A percentile compares a stretch with the other conserved stretches of the same genome.
phyloP scores from a whole-genome alignment of 176 grass and related monocot genomes.

The Oryza brachyantha region DNA sequence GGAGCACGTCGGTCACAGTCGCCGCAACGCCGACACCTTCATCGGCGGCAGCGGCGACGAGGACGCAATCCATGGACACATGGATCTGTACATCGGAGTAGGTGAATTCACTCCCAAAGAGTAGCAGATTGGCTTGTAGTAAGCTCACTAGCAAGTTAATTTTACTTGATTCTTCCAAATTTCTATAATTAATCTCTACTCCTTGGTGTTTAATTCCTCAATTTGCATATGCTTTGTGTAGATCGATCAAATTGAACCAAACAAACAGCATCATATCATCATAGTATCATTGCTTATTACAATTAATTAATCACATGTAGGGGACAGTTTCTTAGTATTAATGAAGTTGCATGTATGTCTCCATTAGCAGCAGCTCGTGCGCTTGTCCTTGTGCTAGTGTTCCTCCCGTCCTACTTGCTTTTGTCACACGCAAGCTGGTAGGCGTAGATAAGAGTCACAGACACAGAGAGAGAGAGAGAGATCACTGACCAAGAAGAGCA shows the following conservation, averaged over 20 bases:
- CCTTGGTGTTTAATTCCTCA: not conserved
- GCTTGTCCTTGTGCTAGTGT: constrained; percentile 34
- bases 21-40: not conserved
- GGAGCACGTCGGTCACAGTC: not conserved
- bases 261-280: not conserved
- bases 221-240: not conserved
- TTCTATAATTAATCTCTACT: not conserved
- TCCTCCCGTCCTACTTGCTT: constrained; percentile 7
- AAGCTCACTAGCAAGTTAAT: not conserved
- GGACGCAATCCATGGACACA: constrained; percentile 10
- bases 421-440: constrained; percentile 27
- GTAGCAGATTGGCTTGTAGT: constrained; percentile 9
- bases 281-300: not conserved
- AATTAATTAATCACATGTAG: not conserved
- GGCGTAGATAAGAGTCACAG: constrained; percentile 17
- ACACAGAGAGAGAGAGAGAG: not conserved
- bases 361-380: constrained; percentile 27
- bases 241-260: not conserved
- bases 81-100: constrained; percentile 46
- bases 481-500: not conserved
- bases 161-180: not conserved
- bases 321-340: constrained; percentile 10
- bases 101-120: not conserved
- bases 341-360: constrained; percentile 17
- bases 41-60: not conserved